Evolutionary conservation across 495 filamentous ascomycete genomes (phyloP).

Genomic region (Apiosordaria backusii): DNA sequence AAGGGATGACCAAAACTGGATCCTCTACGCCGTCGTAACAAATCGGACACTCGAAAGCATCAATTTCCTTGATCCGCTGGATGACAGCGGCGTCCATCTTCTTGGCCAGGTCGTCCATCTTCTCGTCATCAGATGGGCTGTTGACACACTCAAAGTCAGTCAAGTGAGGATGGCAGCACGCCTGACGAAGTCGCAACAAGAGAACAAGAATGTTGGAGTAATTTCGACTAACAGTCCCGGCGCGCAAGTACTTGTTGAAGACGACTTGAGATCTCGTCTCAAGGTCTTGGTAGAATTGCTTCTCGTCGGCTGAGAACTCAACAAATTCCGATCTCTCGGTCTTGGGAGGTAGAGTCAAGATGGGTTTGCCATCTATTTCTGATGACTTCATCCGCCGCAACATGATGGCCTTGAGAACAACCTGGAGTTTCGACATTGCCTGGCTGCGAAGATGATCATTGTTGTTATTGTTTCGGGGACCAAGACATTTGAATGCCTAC

Average conservation of each 20-base stretch:
- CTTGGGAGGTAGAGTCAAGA: slow-evolving; percentile 70
- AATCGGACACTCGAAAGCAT: slow-evolving; percentile 67
- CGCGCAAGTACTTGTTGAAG: slow-evolving; percentile 75
- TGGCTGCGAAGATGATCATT: slow-evolving; percentile 33
- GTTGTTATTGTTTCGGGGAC: slow-evolving; percentile 26
- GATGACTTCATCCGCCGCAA: slow-evolving; percentile 83
- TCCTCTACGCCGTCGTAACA: slow-evolving; percentile 75
- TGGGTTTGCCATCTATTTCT: slow-evolving; percentile 79
- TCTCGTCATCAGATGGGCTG: slow-evolving; percentile 45
- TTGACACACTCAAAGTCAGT: slow-evolving; percentile 65
- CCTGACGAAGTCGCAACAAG: slow-evolving; percentile 84
- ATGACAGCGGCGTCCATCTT: slow-evolving; percentile 60
- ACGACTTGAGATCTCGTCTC: slow-evolving; percentile 62
- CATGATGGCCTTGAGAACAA: slow-evolving; percentile 78
- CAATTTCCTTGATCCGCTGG: slow-evolving; percentile 58
- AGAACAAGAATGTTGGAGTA: slow-evolving; percentile 84
- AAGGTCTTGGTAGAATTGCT: slow-evolving; percentile 66
- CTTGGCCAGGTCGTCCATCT: slow-evolving; percentile 63
- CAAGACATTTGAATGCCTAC: slow-evolving; percentile 37
- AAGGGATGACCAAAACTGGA: slow-evolving; percentile 77
- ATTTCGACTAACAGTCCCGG: slow-evolving; percentile 68
- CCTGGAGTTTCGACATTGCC: slow-evolving; percentile 70
- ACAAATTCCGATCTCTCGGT: slow-evolving; percentile 62
- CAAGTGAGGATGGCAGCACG: slow-evolving; percentile 90
- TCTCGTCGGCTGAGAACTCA: slow-evolving; percentile 71